Conservation (phyloP, 2,329 filamentous ascomycete species). For the Aspergillus sp. region DNA sequence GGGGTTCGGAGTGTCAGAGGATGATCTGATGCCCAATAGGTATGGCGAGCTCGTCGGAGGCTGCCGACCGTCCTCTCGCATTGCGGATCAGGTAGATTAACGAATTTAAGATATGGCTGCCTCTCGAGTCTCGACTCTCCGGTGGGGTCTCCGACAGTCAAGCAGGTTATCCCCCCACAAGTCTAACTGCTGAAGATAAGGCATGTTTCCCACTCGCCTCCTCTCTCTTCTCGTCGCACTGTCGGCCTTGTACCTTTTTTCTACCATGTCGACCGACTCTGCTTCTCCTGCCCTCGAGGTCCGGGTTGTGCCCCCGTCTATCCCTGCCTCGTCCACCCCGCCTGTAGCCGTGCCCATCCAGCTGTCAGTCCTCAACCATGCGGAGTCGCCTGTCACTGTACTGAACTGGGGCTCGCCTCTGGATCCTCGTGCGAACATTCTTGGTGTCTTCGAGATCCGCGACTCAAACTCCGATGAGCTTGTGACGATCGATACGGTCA, state of each 20-base stretch:
- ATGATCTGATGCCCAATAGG: background rate
- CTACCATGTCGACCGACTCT: conserved; percentile 1
- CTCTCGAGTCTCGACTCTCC: background rate
- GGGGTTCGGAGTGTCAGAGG: background rate
- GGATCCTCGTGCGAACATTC: conserved; percentile 30
- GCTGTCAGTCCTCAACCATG: conserved; percentile 29
- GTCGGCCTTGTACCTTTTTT: background rate
- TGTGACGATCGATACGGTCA: conserved; percentile 30
- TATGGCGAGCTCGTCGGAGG: background rate
- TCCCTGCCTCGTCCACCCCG: conserved; percentile 12
- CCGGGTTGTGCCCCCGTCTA: conserved; percentile 15
- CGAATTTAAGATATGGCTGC: background rate
- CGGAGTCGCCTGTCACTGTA: conserved; percentile 29
- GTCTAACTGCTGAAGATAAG: background rate
- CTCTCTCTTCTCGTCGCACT: background rate
- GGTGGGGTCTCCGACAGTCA: too few species aligned
- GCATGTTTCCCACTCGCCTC: background rate
- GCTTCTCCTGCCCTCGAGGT: conserved; percentile 18
- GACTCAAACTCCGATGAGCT: conserved; percentile 22
- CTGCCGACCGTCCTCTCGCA: background rate
- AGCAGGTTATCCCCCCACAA: too few species aligned
- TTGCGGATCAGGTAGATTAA: background rate
- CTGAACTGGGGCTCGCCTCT: conserved; percentile 40
- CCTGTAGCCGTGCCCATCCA: conserved; percentile 24
- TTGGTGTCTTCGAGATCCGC: conserved; percentile 31